Base-by-base conservation (phyloP, 371 early-diverging fungal genomes). In the Massospora cicadina region DNA sequence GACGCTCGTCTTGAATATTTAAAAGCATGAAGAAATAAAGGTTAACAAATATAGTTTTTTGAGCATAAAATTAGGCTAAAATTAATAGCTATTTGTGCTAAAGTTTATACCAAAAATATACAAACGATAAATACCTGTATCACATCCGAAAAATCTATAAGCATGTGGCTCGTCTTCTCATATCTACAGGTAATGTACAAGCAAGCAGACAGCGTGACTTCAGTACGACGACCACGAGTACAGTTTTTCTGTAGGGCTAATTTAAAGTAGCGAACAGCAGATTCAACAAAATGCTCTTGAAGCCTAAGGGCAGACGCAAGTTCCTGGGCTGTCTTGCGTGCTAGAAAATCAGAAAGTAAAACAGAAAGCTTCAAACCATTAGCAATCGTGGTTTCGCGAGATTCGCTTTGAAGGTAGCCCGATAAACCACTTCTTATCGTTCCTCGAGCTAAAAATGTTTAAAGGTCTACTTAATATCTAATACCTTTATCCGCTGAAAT, bases 111-210 rank as follows among this genome's bases (percentile, higher is more conserved):
- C n/a, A n/a, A n/a, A n/a, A n/a, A n/a, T n/a, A n/a, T n/a, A n/a
- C n/a, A 1, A 33, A 21, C 1, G 67, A 2, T 75, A 64, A 63
- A 65, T 75, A 80, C 83, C 66, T 86, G 82, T 27, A 98, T 71
- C 0, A 89, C 72, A 69, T 95, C 98, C 0, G 96, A 83, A 70
- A 99, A 98, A 72, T 99, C 99, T 63, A 99, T 98, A 64, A 99
- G 77, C 92, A 99, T 90, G 69, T 94, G 92, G 12, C 86, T 77
- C 10, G 89, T 90, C 67, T 88, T 85, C 70, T 98, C 91, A 62
- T 77, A 78, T 68, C 99, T 80, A 73, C 98, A 98, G 24, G 90
- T 91, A 58, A 96, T 90, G 68, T 99, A 99, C 1, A 99, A 80
- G 71, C 99, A 99, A 7, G 93, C 96, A 21, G 96, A 90, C 1